These are phyloP conservation scores for Ogataea angusta DNA, from an alignment of 805 yeast genomes.

Conservation along the genomic window DNA sequence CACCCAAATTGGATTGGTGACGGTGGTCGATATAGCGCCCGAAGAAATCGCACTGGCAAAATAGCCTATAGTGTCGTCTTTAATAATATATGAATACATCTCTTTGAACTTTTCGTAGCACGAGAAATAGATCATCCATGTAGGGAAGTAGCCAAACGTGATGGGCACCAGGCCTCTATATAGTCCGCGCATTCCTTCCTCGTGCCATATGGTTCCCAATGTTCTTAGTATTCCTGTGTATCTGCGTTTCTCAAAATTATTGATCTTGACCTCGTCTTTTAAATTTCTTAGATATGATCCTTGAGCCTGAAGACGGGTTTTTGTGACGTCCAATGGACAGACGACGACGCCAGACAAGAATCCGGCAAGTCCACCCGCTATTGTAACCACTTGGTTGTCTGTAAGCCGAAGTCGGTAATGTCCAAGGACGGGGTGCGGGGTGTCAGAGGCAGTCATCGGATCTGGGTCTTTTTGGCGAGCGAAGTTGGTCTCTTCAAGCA, in stretches of 20 bases:
- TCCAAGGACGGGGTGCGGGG: constrained; percentile 1
- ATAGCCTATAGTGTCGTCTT: constrained; percentile 36
- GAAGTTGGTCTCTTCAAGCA: constrained; percentile 1
- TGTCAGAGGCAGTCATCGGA: neutral
- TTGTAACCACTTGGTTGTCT: constrained; percentile 56
- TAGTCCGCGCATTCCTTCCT: constrained; percentile 81
- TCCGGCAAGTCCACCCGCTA: constrained; percentile 94
- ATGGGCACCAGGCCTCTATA: constrained; percentile 94
- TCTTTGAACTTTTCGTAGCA: constrained; percentile 79
- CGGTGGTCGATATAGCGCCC: constrained; percentile 78
- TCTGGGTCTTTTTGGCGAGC: neutral
- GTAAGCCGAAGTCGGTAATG: constrained; percentile 18
- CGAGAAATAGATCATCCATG: constrained; percentile 95
- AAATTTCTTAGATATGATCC: constrained; percentile 44
- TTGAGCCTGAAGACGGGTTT: constrained; percentile 91
- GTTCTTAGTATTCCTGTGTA: constrained; percentile 65
- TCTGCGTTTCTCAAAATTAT: constrained; percentile 28
- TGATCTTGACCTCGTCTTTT: constrained; percentile 9
- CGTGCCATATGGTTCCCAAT: constrained; percentile 57
- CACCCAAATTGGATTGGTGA: constrained; percentile 97
- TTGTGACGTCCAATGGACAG: constrained; percentile 94
- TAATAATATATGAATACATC: constrained; percentile 24
- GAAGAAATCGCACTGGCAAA: constrained; percentile 75
- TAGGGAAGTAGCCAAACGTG: constrained; percentile 89
- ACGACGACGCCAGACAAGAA: constrained; percentile 84